Percentiles rank a stretch among this genome's conserved stretches.
Evolutionary conservation across 306 rosid species (phyloP).

Genomic region (Prunus mongolica): DNA sequence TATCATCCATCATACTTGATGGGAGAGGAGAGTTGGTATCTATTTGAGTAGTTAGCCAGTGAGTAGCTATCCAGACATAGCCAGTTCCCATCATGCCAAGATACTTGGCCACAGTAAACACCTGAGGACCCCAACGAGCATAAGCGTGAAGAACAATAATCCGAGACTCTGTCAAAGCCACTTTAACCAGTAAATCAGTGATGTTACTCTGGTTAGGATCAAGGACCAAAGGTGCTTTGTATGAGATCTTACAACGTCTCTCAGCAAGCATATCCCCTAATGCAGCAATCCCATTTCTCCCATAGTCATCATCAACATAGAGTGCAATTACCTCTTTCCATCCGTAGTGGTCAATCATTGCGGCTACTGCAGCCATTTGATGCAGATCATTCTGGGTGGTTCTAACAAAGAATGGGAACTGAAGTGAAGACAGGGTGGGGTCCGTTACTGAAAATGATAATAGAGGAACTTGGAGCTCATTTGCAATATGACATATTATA

Average conservation of each 20-base stretch:
- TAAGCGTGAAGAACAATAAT: constrained; percentile 64
- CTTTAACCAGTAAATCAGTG: constrained; percentile 65
- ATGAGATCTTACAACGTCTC: constrained; percentile 77
- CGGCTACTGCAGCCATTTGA: constrained; percentile 90
- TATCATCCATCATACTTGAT: constrained; percentile 37
- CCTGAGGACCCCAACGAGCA: constrained; percentile 36
- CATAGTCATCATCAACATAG: too few relatives aligned
- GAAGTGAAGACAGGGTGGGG: constrained; percentile 82
- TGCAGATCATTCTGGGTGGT: constrained; percentile 63
- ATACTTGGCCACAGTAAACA: constrained; percentile 54
- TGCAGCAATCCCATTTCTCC: too few relatives aligned
- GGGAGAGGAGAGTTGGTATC: constrained; percentile 52
- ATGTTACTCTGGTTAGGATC: constrained; percentile 48
- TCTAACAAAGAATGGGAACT: constrained; percentile 86
- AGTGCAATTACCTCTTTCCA: constrained; percentile 81
- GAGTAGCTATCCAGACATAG: constrained; percentile 86
- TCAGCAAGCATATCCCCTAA: too few relatives aligned
- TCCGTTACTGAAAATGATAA: constrained; percentile 76
- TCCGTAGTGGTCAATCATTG: constrained; percentile 51
- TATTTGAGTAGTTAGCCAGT: constrained; percentile 58
- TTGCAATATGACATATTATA: constrained; percentile 79
- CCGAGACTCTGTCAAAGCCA: constrained; percentile 76
- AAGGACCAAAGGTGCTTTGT: constrained; percentile 65
- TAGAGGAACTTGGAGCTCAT: constrained; percentile 84
- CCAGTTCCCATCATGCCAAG: constrained; percentile 89